phyloP scores from a whole-genome alignment of 208 protist genomes.

The Wallacemonas rigidus region DNA sequence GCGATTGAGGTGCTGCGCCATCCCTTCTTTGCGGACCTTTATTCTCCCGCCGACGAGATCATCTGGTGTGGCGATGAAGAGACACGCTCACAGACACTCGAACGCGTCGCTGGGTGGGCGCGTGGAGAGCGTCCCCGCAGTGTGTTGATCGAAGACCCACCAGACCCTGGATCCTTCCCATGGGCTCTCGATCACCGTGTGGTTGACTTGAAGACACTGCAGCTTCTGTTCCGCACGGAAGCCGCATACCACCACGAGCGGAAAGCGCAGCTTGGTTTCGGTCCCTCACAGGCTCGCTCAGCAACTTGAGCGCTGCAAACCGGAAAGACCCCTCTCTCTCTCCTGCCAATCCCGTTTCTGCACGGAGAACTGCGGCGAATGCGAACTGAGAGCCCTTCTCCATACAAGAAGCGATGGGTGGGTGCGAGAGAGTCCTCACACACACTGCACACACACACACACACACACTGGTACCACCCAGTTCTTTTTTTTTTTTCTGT shows the following conservation, averaged over 20 bases:
- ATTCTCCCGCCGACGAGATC: constrained; percentile 52
- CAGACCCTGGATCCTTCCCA: constrained; percentile 32
- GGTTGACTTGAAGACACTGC: constrained; percentile 33
- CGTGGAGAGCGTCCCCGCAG: constrained; percentile 74
- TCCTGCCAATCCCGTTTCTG: too few species aligned
- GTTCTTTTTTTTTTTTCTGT: neutral
- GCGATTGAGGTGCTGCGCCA: constrained; percentile 64
- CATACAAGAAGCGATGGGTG: too few species aligned
- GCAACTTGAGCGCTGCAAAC: neutral
- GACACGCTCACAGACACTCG: constrained; percentile 66
- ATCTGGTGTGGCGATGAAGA: constrained; percentile 45
- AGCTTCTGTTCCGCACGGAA: constrained; percentile 42
- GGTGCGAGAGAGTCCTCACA: neutral
- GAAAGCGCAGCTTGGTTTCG: neutral
- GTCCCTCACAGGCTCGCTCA: neutral
- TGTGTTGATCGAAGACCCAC: constrained; percentile 55
- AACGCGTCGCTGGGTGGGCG: constrained; percentile 69
- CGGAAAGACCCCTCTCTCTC: too few species aligned
- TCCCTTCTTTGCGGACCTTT: constrained; percentile 58
- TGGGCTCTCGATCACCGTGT: constrained; percentile 65
- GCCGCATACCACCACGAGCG: constrained; percentile 22
- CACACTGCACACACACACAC: neutral
- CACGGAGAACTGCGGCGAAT: too few species aligned
- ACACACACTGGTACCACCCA: constrained; percentile 1
- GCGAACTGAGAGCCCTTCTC: too few species aligned